Evolutionary conservation across 202 grass and related monocot genomes (phyloP), one percentile per base, ranked within the genome.

Genomic region (Zizania palustris): DNA sequence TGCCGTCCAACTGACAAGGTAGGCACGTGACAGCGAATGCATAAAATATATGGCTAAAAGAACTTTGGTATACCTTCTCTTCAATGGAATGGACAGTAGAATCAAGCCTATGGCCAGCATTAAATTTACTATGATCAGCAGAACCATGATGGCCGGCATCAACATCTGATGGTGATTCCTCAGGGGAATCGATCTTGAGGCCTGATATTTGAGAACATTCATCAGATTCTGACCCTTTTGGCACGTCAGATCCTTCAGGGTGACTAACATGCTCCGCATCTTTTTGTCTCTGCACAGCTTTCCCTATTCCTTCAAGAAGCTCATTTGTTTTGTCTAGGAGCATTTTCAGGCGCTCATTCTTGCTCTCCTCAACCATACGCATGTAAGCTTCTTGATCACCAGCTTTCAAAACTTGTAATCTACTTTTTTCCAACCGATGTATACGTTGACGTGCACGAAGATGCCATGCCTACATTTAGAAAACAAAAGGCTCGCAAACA

Each of bases 311-410:
- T 82, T 89, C 96, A 61, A 98, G 96, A 71, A 98, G 87, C 39
- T 98, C 96, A 75, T 98, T 95, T 72, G 96, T 98, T 82, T 98
- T 98, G 49, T 87, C 87, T 69, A 98, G 89, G 63, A 98, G 91
- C 89, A 92, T 92, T 82, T 88, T 98, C 59, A 98, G 75, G n/a
- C 96, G 96, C 72, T 98, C 96, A 39, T 98, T 98, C 89, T 98
- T 98, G 87, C 96, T 98, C 80, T 98, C 96, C 69, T 98, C 96
- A n/a, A 98, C 96, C 96, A 98, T 95, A 14, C 81, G 83, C 91
- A 98, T 83, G 74, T 98, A 98, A 18, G 91, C 89, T 86, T 92
- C 96, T 84, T 98, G 96, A 74, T 98, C 96, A 83, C 93, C 96
- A 73, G 75, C 86, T 85, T 98, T 93, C 68, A 98, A 74, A 76